phyloP scores from a whole-genome alignment of 2,329 filamentous ascomycete genomes.

The Arthrobotrys musiformis region DNA sequence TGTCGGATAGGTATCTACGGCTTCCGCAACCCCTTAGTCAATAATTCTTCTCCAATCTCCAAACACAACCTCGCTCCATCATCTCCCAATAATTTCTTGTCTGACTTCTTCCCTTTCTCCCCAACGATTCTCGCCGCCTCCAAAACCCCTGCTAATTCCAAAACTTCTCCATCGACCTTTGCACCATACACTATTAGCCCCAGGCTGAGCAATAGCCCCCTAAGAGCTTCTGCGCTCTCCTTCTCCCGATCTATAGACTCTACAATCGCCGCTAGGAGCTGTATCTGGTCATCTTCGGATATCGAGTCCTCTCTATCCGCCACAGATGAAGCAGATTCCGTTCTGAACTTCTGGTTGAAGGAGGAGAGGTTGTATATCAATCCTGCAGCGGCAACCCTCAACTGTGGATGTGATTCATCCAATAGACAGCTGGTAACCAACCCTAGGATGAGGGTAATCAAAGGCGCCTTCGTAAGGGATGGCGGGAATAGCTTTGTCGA shows the following conservation, averaged over 20 bases:
- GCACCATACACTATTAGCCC: constrained; percentile 80
- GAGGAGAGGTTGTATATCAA: constrained; percentile 84
- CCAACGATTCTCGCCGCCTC: constrained; percentile 75
- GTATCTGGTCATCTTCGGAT: constrained; percentile 77
- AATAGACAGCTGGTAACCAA: constrained; percentile 82
- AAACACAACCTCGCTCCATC: constrained; percentile 68
- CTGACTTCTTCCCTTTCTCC: constrained; percentile 66
- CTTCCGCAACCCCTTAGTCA: constrained; percentile 62
- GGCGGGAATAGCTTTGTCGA: constrained; percentile 76
- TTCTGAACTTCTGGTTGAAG: constrained; percentile 70
- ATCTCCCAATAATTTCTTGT: constrained; percentile 65
- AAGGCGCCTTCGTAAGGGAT: constrained; percentile 68
- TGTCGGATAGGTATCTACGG: not conserved
- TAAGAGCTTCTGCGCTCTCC: constrained; percentile 74
- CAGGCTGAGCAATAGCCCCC: constrained; percentile 79
- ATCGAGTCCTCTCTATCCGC: constrained; percentile 71
- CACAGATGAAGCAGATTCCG: constrained; percentile 64
- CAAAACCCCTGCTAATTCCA: constrained; percentile 80
- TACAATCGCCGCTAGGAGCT: constrained; percentile 81
- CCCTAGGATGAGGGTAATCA: constrained; percentile 72
- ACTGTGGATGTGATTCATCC: constrained; percentile 77
- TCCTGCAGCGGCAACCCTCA: constrained; percentile 83
- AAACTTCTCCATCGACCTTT: constrained; percentile 76
- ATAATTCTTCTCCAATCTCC: constrained; percentile 65
- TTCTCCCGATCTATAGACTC: constrained; percentile 73